phyloP scores from a whole-genome alignment of 1,139 yeast genomes.

The Saccharomyces hybrid region DNA sequence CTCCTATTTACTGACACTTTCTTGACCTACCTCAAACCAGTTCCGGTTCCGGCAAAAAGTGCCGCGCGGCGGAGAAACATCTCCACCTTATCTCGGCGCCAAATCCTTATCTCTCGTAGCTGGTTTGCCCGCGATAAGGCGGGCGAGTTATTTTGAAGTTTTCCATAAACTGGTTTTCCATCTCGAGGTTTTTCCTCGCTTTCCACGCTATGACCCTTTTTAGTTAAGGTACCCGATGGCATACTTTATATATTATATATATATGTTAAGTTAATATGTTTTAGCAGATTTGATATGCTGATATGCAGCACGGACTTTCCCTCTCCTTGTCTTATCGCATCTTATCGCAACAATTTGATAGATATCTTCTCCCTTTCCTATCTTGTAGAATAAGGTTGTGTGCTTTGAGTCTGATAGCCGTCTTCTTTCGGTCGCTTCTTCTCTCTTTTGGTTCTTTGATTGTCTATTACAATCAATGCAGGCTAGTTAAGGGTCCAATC shows the following conservation, averaged over 20 bases:
- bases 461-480: neutral
- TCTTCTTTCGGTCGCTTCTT: neutral
- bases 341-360: neutral
- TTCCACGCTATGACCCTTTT: neutral
- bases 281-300: neutral
- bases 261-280: neutral
- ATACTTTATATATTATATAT: neutral
- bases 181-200: neutral
- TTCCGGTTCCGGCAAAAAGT: neutral
- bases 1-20: neutral
- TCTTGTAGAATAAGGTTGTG: neutral
- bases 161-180: neutral
- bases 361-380: neutral
- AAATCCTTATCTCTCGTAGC: neutral
- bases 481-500: neutral
- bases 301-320: neutral
- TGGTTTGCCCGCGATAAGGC: conserved; percentile 1
- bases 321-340: neutral
- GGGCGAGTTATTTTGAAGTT: neutral
- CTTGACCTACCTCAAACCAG: neutral
- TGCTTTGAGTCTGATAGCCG: neutral
- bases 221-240: neutral
- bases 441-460: neutral
- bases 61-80: neutral
- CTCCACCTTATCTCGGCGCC: neutral